phyloP scores from a whole-genome alignment of 176 grass and related monocot genomes.

The Oryza longistaminata region DNA sequence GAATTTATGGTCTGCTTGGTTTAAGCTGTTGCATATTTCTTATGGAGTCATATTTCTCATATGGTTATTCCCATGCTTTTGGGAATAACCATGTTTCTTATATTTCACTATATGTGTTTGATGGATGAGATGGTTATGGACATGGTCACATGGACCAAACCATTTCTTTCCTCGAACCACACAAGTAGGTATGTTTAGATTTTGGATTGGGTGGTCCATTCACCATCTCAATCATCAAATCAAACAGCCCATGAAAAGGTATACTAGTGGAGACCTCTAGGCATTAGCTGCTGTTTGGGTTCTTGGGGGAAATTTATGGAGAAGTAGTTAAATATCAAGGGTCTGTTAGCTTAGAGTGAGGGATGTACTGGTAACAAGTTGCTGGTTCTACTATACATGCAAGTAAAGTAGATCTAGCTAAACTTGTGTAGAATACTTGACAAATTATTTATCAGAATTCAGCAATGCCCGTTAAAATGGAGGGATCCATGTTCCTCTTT shows the following conservation, averaged over 20 bases:
- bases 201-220: neutral
- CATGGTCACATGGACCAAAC: neutral
- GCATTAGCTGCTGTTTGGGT: neutral
- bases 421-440: neutral
- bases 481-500: conserved; percentile 24
- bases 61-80: neutral
- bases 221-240: neutral
- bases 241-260: neutral
- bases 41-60: neutral
- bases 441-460: neutral
- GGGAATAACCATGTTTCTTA: neutral
- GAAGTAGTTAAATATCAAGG: conserved; percentile 6
- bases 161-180: neutral
- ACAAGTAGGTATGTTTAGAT: neutral
- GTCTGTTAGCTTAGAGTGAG: conserved; percentile 25
- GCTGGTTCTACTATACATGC: neutral
- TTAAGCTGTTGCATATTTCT: neutral
- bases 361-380: neutral
- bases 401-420: conserved; percentile 8
- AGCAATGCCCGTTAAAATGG: neutral
- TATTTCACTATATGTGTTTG: neutral
- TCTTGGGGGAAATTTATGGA: neutral
- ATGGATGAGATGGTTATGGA: neutral
- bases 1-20: neutral
- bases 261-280: neutral